Conservation (phyloP, 2,329 filamentous ascomycete genomes). For the Mycosphaerella sp. region DNA sequence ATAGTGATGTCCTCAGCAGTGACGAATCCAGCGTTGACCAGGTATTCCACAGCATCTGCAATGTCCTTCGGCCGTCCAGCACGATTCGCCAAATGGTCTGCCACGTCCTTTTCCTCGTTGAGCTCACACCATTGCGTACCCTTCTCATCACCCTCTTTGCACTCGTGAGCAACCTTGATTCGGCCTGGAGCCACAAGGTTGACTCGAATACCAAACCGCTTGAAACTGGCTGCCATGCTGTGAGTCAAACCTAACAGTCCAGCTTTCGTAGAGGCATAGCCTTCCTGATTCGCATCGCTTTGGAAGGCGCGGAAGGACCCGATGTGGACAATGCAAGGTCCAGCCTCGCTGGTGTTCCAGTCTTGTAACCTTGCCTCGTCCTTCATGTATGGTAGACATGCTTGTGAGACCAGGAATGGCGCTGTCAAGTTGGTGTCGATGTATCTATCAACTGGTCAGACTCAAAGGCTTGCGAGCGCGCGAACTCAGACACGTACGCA, state of each 20-base stretch:
- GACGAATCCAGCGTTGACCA: slow-evolving; percentile 38
- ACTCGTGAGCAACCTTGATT: slow-evolving; percentile 45
- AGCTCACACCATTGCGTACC: slow-evolving; percentile 39
- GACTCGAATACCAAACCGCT: slow-evolving; percentile 38
- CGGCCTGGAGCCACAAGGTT: slow-evolving; percentile 48
- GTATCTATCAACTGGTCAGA: slow-evolving; percentile 20
- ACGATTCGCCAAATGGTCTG: slow-evolving; percentile 46
- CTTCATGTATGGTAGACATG: slow-evolving; percentile 30
- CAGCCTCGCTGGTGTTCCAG: slow-evolving; percentile 18
- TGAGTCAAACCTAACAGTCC: slow-evolving; percentile 46
- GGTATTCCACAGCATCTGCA: slow-evolving; percentile 37
- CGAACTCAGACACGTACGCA: slow-evolving; percentile 16
- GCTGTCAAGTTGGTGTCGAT: slow-evolving; percentile 39
- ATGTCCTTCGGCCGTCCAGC: slow-evolving; percentile 46
- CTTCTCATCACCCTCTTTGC: slow-evolving; percentile 38
- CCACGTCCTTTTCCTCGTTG: slow-evolving; percentile 38
- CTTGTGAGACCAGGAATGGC: slow-evolving; percentile 29
- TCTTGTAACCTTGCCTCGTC: slow-evolving; percentile 12
- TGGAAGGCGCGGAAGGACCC: slow-evolving; percentile 46
- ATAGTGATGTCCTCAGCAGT: slow-evolving; percentile 43
- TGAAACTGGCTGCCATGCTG: slow-evolving; percentile 44
- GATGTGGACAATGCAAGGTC: slow-evolving; percentile 42
- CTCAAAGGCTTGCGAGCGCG: not conserved
- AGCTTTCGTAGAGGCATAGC: slow-evolving; percentile 46
- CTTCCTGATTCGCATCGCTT: slow-evolving; percentile 45